phyloP scores from a whole-genome alignment of 352 stramenopile species.

The Pythium vanterpoolii region DNA sequence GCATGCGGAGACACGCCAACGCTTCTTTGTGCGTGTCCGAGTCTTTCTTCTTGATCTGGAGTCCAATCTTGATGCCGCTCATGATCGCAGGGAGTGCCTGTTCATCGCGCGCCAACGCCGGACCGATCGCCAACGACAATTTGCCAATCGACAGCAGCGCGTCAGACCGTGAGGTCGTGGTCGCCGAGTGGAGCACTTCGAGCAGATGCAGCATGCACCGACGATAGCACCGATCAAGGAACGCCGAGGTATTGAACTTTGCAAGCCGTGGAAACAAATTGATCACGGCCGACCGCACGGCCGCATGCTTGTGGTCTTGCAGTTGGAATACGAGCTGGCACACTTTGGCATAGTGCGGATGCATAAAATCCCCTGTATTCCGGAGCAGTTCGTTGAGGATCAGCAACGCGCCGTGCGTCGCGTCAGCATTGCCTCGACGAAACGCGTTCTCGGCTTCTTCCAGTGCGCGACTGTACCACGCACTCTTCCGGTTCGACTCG shows the following conservation, averaged over 20 bases:
- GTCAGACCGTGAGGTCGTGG: constrained; percentile 71
- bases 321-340: constrained; percentile 74
- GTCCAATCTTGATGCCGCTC: constrained; percentile 81
- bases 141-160: constrained; percentile 84
- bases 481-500: constrained; percentile 83
- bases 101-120: constrained; percentile 71
- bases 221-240: constrained; percentile 81
- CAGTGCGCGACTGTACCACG: constrained; percentile 75
- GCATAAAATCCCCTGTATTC: constrained; percentile 89
- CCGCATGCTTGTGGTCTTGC: constrained; percentile 75
- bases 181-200: constrained; percentile 77
- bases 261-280: constrained; percentile 80
- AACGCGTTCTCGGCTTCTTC: constrained; percentile 77
- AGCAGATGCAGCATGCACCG: constrained; percentile 82
- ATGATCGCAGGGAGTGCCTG: constrained; percentile 79
- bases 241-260: constrained; percentile 88
- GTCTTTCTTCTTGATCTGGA: constrained; percentile 83
- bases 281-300: constrained; percentile 81
- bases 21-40: constrained; percentile 84
- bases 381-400: constrained; percentile 86
- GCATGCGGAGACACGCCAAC: constrained; percentile 77
- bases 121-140: constrained; percentile 76
- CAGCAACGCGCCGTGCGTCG: constrained; percentile 75
- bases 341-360: constrained; percentile 72
- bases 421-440: constrained; percentile 70